Evolutionary conservation across 2,329 filamentous ascomycete species (phyloP), one percentile per base, ranked within the genome.

Genomic region (Rosellinia necatrix): DNA sequence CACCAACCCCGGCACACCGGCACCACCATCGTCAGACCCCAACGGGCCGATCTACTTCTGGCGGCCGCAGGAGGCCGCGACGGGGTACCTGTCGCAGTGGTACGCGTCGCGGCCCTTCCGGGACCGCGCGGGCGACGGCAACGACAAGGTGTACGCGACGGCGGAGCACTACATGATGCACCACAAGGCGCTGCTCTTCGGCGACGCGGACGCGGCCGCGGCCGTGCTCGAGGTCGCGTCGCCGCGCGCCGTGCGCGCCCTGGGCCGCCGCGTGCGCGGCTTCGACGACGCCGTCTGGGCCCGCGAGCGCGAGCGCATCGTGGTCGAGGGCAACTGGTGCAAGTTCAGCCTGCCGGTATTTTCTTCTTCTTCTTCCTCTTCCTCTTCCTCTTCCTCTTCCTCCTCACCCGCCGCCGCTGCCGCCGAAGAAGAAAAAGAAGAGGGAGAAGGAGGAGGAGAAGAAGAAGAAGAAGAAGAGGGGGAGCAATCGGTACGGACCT

Each of bases 221-320:
- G 29, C 75, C 29, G 81, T 88, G 71, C 78, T 86, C 29, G 58
- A 24, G 77, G 77, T 6, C 65, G 38, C 1, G 6, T 68, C 73
- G 52, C 83, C 84, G 0, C 74, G 73, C 25, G 64, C 76, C 25
- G 80, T 80, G 54, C 84, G 82, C 60, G 68, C 68, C 0, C 74
- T 89, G 0, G 86, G 86, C 0, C 75, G 86, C 21, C 69, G 74
- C 49, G 82, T 88, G 1, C 67, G 69, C 34, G 72, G 73, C 21
- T 89, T 88, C 64, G 72, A 80, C 46, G 70, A 79, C 1, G 59
- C 63, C 2, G 68, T 72, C 0, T 89, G 86, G 86, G 67, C 78
- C 29, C 60, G 69, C 25, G 66, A 83, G 53, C 78, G 84, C 41
- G 71, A 75, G 35, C 63, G 68, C 2, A 81, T 90, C 46, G 87